These are phyloP conservation scores for Pezicula radicicola DNA, from an alignment of 2,329 filamentous ascomycete genomes.

Conservation along the genomic window DNA sequence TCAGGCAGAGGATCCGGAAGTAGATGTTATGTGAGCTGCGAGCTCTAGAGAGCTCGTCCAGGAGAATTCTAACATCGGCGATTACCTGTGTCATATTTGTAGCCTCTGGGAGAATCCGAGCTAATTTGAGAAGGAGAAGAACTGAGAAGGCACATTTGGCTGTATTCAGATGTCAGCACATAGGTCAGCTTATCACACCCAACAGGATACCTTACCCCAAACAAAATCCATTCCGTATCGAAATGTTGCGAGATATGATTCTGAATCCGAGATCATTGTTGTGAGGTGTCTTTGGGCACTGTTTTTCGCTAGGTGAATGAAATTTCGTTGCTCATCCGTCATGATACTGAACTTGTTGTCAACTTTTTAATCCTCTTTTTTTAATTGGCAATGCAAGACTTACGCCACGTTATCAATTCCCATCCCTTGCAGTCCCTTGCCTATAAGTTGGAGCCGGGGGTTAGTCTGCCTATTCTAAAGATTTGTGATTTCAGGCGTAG, in stretches of 20 bases:
- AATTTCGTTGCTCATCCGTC: constrained; percentile 42
- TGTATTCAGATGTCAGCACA: constrained; percentile 1
- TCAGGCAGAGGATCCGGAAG: constrained; percentile 44
- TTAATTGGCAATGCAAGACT: background rate
- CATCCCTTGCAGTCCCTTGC: constrained; percentile 43
- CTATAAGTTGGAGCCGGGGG: too few relatives aligned
- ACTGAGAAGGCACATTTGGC: constrained; percentile 57
- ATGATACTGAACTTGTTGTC: constrained; percentile 33
- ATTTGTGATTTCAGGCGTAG: too few relatives aligned
- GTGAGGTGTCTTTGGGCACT: constrained; percentile 48
- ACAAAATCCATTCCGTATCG: constrained; percentile 55
- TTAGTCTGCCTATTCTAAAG: too few relatives aligned
- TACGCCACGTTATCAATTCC: constrained; percentile 45
- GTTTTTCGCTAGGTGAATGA: constrained; percentile 47
- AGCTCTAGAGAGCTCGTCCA: constrained; percentile 37
- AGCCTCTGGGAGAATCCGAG: constrained; percentile 42
- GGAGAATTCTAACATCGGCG: constrained; percentile 38
- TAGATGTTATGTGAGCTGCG: constrained; percentile 43
- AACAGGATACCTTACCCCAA: constrained; percentile 31
- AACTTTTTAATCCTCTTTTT: background rate
- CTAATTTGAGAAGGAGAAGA: constrained; percentile 49
- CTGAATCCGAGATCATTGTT: constrained; percentile 41
- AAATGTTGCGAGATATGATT: constrained; percentile 46
- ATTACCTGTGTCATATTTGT: constrained; percentile 32
- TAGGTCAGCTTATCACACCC: background rate